Evolutionary conservation across 2,329 filamentous ascomycete genomes (phyloP), one percentile per base, ranked within the genome.

Genomic region (Mollisia scopiformis): DNA sequence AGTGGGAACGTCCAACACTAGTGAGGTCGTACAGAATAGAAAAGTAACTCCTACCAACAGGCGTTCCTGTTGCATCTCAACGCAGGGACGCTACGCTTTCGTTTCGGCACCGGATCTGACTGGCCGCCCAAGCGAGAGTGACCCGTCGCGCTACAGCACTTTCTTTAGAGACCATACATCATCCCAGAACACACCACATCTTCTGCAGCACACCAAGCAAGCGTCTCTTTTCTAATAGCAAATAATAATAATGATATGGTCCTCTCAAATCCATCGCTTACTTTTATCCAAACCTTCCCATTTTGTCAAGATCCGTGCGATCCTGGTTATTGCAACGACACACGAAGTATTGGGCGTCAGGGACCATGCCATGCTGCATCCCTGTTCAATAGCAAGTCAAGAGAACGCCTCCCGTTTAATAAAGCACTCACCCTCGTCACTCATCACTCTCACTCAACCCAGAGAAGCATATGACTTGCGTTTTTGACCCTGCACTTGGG

Each of bases 321-420:
- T 35, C 58, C 53, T 35, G 21, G 43, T 23, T n/a, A n/a, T n/a
- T n/a, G n/a, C n/a, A n/a, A n/a, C 4, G 30, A 59, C 23, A 33
- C 50, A 50, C n/a, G 50, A 21, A 56, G 55, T 57, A 67, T 65
- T 65, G 65, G 63, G 57, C 55, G 52, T 56, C 62, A 63, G 66
- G 55, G 65, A 59, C 58, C 55, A 49, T 57, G 61, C 55, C 63
- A 64, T 65, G 61, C 55, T n/a, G 14, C 13, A 67, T 62, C 65
- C 65, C 61, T 66, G 65, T 58, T 65, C 57, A 57, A 59, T 62
- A 55, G 57, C 37, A 62, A 51, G 55, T 59, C 58, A 51, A 57
- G 49, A 61, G 46, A 61, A 66, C 64, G 62, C 62, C 62, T 65
- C 58, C 57, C 64, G 55, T 63, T 43, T 21, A 64, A 46, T n/a